These are phyloP conservation scores for Pseudonitzschia multistriata DNA, from an alignment of 108 stramenopile species.

Conservation along the genomic window DNA sequence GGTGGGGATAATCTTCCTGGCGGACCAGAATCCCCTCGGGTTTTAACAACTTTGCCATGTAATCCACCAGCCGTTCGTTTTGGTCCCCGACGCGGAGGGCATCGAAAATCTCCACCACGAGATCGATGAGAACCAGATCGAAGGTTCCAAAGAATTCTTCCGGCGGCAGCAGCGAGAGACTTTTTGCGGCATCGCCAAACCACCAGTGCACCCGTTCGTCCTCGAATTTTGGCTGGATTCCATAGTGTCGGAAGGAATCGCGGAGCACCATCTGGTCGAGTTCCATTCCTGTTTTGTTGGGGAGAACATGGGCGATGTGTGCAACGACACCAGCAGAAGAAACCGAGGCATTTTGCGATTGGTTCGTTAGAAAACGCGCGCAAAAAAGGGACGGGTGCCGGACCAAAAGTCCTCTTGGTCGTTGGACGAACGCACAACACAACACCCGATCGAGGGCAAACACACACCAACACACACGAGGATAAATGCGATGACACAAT, in stretches of 20 bases:
- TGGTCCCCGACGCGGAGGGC: slow-evolving; percentile 12
- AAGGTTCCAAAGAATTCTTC: slow-evolving; percentile 73
- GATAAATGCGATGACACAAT: background rate
- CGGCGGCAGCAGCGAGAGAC: slow-evolving; percentile 52
- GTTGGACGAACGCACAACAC: no score
- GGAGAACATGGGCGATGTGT: background rate
- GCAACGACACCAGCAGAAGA: no score
- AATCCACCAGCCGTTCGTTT: slow-evolving; percentile 35
- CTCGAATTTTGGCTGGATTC: slow-evolving; percentile 84
- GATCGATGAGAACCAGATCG: slow-evolving; percentile 66
- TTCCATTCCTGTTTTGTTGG: slow-evolving; percentile 37
- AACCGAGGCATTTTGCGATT: no score
- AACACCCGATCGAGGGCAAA: no score
- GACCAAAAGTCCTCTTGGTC: no score
- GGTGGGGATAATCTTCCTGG: slow-evolving; percentile 54
- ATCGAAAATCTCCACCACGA: slow-evolving; percentile 37
- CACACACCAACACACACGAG: background rate
- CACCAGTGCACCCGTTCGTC: slow-evolving; percentile 81
- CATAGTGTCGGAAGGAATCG: slow-evolving; percentile 71
- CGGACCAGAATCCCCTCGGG: slow-evolving; percentile 85
- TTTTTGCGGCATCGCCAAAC: slow-evolving; percentile 75
- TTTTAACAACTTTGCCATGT: slow-evolving; percentile 66
- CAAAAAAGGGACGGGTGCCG: no score
- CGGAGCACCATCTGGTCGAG: slow-evolving; percentile 80
- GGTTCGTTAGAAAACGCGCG: no score